A percentile compares a stretch with the other conserved stretches of the same genome.
Conservation (phyloP, 1,284 basidiomycete species). For the Agroathelia rolfsii region DNA sequence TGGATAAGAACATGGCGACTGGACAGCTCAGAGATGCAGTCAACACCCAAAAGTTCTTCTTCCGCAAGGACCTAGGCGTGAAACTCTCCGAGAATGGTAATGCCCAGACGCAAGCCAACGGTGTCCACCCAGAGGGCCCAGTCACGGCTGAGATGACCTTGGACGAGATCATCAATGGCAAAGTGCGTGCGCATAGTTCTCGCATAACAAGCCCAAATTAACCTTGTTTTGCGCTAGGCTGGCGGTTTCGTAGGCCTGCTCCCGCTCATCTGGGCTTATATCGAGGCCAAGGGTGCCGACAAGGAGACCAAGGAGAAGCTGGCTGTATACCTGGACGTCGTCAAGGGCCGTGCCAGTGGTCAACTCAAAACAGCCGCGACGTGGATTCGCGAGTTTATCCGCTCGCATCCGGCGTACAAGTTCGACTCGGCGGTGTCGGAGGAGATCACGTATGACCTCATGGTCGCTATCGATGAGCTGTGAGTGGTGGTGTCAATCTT, state of each 20-base stretch:
- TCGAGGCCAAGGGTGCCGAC: conserved; percentile 82
- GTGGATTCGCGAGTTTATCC: conserved; percentile 91
- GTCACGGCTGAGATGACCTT: conserved; percentile 86
- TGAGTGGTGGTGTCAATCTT: too few relatives aligned
- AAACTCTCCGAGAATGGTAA: too few relatives aligned
- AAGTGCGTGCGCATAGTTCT: conserved; percentile 32
- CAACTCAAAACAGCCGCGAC: conserved; percentile 78
- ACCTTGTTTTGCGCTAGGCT: conserved; percentile 27
- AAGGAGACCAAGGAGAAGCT: conserved; percentile 56
- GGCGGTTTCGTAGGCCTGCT: conserved; percentile 78
- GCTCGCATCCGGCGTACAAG: conserved; percentile 83
- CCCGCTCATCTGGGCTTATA: conserved; percentile 76
- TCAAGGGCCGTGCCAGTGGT: conserved; percentile 78
- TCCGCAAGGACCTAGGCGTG: conserved; percentile 84
- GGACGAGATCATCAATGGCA: conserved; percentile 91
- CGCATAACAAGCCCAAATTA: conserved; percentile 6
- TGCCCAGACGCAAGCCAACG: conserved; percentile 42
- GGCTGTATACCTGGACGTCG: conserved; percentile 69
- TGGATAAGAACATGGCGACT: conserved; percentile 93
- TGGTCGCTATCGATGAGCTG: conserved; percentile 89
- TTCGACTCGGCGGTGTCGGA: conserved; percentile 84
- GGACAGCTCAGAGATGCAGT: conserved; percentile 84
- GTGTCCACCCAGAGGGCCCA: conserved; percentile 27
- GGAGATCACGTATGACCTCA: conserved; percentile 91
- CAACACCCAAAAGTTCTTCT: conserved; percentile 71